A percentile compares a stretch with the other conserved stretches of the same genome.
Evolutionary conservation across 257 asterid genomes (phyloP).

Genomic region (Solanum corneliomulleri): DNA sequence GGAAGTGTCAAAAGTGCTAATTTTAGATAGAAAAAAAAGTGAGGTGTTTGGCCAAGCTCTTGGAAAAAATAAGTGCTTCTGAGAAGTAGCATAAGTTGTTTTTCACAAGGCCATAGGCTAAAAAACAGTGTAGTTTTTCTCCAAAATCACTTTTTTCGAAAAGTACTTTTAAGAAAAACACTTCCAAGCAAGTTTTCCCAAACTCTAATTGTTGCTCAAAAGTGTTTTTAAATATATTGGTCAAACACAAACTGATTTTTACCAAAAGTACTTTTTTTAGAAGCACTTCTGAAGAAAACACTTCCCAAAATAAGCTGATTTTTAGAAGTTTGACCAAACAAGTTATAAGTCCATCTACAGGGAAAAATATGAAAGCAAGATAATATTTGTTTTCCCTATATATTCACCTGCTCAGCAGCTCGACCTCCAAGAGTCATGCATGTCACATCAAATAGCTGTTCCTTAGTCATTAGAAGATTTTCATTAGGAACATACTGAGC

Average conservation of each 20-base stretch:
- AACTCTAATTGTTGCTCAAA: background rate
- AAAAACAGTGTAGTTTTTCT: background rate
- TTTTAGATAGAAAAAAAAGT: background rate
- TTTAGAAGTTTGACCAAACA: background rate
- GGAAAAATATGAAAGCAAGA: background rate
- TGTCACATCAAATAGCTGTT: slow-evolving; percentile 76
- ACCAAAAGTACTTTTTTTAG: background rate
- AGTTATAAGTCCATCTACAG: background rate
- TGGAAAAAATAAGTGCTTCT: background rate
- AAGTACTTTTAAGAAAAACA: background rate
- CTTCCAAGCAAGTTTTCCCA: background rate
- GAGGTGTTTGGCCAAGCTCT: background rate
- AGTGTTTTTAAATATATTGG: background rate
- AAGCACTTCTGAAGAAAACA: background rate
- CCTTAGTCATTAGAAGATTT: slow-evolving; percentile 74
- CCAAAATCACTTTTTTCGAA: background rate
- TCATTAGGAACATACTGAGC: slow-evolving; percentile 84
- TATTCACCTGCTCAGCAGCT: slow-evolving; percentile 84
- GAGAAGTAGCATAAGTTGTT: background rate
- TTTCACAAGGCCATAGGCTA: background rate
- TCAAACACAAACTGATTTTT: background rate
- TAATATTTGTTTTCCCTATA: background rate
- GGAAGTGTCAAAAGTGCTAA: background rate
- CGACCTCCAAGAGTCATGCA: slow-evolving; percentile 96
- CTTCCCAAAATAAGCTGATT: background rate